Percentiles rank a stretch among this genome's conserved stretches.
Evolutionary conservation across 495 filamentous ascomycete species (phyloP).

Genomic region (Apiosordaria backusii): DNA sequence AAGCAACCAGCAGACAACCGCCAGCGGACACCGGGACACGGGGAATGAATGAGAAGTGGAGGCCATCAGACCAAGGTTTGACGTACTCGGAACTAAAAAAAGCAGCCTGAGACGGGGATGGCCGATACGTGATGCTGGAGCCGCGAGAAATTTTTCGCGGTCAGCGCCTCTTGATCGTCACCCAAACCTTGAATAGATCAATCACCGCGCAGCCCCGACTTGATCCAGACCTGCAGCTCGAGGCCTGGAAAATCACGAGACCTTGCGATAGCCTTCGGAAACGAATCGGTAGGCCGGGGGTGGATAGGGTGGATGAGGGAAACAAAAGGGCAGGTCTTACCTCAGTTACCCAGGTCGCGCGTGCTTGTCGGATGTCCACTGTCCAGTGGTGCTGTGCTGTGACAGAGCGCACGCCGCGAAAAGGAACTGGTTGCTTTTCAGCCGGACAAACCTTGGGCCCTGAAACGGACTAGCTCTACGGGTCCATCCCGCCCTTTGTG

Average conservation of each 20-base stretch:
- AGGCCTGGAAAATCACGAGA: constrained; percentile 14
- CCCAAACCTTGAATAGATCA: constrained; percentile 14
- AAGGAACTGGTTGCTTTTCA: constrained; percentile 22
- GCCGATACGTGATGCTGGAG: constrained; percentile 10
- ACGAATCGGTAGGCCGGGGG: constrained; percentile 33
- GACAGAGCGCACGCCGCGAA: constrained; percentile 20
- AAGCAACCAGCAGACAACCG: constrained; percentile 8
- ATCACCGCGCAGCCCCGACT: constrained; percentile 25
- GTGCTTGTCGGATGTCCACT: constrained; percentile 36
- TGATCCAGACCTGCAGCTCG: constrained; percentile 24
- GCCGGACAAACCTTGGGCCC: constrained; percentile 23
- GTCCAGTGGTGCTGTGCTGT: constrained; percentile 22
- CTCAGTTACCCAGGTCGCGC: constrained; percentile 36
- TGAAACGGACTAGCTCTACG: constrained; percentile 23
- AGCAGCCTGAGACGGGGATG: constrained; percentile 5
- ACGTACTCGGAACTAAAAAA: constrained; percentile 23
- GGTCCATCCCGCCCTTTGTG: constrained; percentile 5
- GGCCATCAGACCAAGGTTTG: constrained; percentile 29
- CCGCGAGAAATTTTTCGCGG: constrained; percentile 31
- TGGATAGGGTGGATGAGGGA: constrained; percentile 32
- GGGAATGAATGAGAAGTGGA: constrained; percentile 25
- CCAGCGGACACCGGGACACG: constrained; percentile 4
- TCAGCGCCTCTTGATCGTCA: constrained; percentile 1
- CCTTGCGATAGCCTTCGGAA: background rate
- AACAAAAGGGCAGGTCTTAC: constrained; percentile 40